Conservation (phyloP, 768 basidiomycete genomes). For the Imleria badia region DNA sequence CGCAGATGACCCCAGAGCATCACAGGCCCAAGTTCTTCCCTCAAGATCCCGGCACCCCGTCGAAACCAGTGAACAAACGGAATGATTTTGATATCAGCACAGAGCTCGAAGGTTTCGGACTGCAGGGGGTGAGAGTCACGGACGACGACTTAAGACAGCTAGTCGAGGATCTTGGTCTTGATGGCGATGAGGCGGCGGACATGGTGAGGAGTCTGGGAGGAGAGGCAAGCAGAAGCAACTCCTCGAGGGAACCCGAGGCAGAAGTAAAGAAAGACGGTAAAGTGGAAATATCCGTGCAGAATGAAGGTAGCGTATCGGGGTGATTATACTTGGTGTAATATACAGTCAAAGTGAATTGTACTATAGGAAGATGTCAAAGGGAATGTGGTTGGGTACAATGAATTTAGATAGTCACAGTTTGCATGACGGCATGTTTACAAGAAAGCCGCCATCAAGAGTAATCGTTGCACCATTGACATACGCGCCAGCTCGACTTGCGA, state of each 20-base stretch:
- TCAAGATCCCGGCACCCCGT: constrained; percentile 41
- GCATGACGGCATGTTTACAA: constrained; percentile 40
- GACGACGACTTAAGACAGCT: constrained; percentile 71
- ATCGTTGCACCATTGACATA: constrained; percentile 67
- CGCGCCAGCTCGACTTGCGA: constrained; percentile 57
- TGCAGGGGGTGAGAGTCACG: constrained; percentile 77
- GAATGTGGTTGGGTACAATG: not conserved
- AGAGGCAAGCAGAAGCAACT: constrained; percentile 11
- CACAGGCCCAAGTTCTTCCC: constrained; percentile 59
- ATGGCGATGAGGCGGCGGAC: constrained; percentile 74
- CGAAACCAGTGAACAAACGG: constrained; percentile 58
- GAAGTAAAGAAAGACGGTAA: constrained; percentile 4
- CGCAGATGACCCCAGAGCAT: constrained; percentile 79
- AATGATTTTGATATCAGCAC: constrained; percentile 64
- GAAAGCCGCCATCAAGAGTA: constrained; percentile 57
- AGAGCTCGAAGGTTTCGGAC: constrained; percentile 65
- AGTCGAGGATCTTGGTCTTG: constrained; percentile 73
- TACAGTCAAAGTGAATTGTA: not conserved
- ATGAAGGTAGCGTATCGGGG: not conserved
- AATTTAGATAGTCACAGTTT: constrained; percentile 29
- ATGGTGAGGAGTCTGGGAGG: constrained; percentile 63
- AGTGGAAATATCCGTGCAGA: constrained; percentile 1
- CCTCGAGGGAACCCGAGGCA: constrained; percentile 9
- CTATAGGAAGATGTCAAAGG: not conserved
- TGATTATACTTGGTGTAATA: constrained; percentile 5